Percentiles rank a stretch among this genome's conserved stretches.
phyloP scores from a whole-genome alignment of 1,139 yeast genomes.

The Groenewaldozyma auringiensis region DNA sequence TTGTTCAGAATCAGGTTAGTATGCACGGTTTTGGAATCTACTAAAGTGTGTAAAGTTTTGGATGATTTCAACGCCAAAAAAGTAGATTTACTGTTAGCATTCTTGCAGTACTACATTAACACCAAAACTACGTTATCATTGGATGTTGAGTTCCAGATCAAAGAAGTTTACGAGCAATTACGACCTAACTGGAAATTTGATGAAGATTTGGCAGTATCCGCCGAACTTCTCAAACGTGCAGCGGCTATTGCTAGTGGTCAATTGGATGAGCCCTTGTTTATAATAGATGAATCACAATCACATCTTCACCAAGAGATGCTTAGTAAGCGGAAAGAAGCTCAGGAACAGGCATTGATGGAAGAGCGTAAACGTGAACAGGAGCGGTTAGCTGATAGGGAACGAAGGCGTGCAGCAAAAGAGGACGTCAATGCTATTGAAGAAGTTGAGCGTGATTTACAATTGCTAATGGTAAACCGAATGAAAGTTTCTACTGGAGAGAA shows the following conservation, averaged over 20 bases:
- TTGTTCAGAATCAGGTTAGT: slow-evolving; percentile 64
- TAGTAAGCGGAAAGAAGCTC: slow-evolving; percentile 13
- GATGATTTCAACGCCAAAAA: slow-evolving; percentile 15
- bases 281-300: neutral
- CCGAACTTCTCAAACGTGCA: neutral
- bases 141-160: slow-evolving; percentile 52
- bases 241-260: neutral
- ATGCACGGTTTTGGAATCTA: slow-evolving; percentile 33
- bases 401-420: slow-evolving; percentile 16
- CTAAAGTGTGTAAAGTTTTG: slow-evolving; percentile 17
- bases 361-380: slow-evolving; percentile 14
- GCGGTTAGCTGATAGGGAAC: slow-evolving; percentile 9
- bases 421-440: slow-evolving; percentile 26
- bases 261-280: neutral
- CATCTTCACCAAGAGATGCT: slow-evolving; percentile 11
- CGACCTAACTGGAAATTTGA: slow-evolving; percentile 3
- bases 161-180: slow-evolving; percentile 31
- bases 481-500: slow-evolving; percentile 13
- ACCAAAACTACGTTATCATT: slow-evolving; percentile 61
- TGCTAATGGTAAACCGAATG: slow-evolving; percentile 28
- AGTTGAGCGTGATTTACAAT: slow-evolving; percentile 31
- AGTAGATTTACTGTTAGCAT: slow-evolving; percentile 42
- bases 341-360: slow-evolving; percentile 14
- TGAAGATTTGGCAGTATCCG: slow-evolving; percentile 1
- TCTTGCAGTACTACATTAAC: slow-evolving; percentile 67